Evolutionary conservation across 1,284 basidiomycete species (phyloP).

Genomic region (Athelia psychrophila): DNA sequence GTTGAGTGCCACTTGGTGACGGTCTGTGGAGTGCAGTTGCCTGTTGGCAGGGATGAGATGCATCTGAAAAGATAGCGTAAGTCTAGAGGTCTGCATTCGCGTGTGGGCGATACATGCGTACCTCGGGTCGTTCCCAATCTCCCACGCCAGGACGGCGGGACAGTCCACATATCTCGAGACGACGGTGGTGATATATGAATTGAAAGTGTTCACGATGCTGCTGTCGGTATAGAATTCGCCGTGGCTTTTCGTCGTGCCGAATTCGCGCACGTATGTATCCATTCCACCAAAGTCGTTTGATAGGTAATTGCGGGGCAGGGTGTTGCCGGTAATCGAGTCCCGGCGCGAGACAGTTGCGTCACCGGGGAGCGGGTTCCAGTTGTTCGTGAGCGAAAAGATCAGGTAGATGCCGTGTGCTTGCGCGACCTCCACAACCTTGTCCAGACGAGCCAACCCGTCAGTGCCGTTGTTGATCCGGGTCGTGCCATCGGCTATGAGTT

Average conservation of each 20-base stretch:
- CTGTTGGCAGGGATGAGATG: constrained; percentile 47
- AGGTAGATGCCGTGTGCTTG: constrained; percentile 58
- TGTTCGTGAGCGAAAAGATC: constrained; percentile 66
- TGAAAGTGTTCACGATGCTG: constrained; percentile 46
- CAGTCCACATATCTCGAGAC: constrained; percentile 53
- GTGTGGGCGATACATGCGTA: too few species aligned
- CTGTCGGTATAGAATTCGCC: constrained; percentile 57
- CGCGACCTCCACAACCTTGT: constrained; percentile 58
- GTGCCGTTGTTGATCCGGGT: constrained; percentile 55
- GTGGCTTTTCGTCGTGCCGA: constrained; percentile 41
- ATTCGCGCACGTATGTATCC: constrained; percentile 59
- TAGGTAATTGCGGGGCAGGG: constrained; percentile 50
- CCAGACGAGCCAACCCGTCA: constrained; percentile 66
- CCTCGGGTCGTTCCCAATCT: constrained; percentile 65
- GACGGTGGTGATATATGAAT: constrained; percentile 53
- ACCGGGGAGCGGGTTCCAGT: constrained; percentile 52
- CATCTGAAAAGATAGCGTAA: too few species aligned
- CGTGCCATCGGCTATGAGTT: constrained; percentile 43
- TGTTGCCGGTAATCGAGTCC: constrained; percentile 39
- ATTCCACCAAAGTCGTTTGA: constrained; percentile 70
- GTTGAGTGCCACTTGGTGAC: constrained; percentile 55
- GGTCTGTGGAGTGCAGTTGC: constrained; percentile 44
- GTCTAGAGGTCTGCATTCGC: too few species aligned
- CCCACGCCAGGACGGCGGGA: constrained; percentile 55
- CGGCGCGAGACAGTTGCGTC: constrained; percentile 19